A percentile compares a stretch with the other conserved stretches of the same genome.
Evolutionary conservation across 768 basidiomycete species (phyloP).

Genomic region (Suillus subalutaceus): DNA sequence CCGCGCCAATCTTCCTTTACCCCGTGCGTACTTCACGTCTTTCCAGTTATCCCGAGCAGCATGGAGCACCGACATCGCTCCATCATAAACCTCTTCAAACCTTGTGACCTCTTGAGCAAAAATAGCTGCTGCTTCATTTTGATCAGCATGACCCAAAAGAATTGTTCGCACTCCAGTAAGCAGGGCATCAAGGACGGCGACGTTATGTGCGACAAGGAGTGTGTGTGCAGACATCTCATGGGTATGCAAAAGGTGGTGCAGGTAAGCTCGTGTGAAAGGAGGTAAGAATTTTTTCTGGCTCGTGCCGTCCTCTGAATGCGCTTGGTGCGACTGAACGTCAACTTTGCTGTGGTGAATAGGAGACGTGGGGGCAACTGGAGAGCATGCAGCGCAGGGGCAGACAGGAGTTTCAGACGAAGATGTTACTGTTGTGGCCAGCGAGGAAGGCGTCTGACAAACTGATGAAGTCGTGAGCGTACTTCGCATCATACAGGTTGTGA

Average conservation of each 20-base stretch:
- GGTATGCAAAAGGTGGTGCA: slow-evolving; percentile 84
- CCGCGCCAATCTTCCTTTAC: slow-evolving; percentile 72
- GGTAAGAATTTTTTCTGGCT: slow-evolving; percentile 24
- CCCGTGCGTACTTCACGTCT: slow-evolving; percentile 69
- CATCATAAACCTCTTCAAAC: slow-evolving; percentile 59
- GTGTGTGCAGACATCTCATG: slow-evolving; percentile 91
- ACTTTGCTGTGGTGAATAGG: slow-evolving; percentile 48
- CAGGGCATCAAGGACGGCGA: slow-evolving; percentile 66
- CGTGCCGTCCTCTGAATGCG: slow-evolving; percentile 5
- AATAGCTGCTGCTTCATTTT: slow-evolving; percentile 5
- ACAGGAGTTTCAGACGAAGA: slow-evolving; percentile 15
- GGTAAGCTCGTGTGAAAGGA: slow-evolving; percentile 58
- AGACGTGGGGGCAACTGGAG: slow-evolving; percentile 41
- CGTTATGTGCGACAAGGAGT: slow-evolving; percentile 75
- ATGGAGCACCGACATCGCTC: slow-evolving; percentile 44
- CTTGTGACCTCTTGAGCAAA: slow-evolving; percentile 51
- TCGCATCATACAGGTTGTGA: slow-evolving; percentile 67
- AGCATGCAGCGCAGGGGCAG: slow-evolving; percentile 62
- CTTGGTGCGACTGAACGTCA: slow-evolving; percentile 35
- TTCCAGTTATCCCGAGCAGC: slow-evolving; percentile 61
- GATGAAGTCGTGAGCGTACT: slow-evolving; percentile 64
- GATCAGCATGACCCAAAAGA: slow-evolving; percentile 17
- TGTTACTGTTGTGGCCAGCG: slow-evolving; percentile 20
- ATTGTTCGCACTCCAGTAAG: slow-evolving; percentile 56
- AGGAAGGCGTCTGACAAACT: slow-evolving; percentile 40